Evolutionary conservation across 1,284 basidiomycete genomes (phyloP).

Genomic region (Pseudozyma hubeiensis): DNA sequence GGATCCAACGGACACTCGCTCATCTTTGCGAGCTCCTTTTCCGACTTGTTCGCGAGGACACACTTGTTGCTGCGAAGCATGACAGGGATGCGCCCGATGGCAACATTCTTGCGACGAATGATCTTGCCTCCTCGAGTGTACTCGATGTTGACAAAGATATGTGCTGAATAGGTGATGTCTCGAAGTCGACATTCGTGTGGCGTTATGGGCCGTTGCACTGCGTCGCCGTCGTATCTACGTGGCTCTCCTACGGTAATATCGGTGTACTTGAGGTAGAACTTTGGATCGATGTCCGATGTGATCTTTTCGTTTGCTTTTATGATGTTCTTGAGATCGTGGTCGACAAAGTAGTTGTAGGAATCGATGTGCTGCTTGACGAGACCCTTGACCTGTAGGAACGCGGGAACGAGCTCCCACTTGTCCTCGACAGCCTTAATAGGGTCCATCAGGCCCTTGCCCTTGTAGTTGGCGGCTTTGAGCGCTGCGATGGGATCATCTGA

Average conservation of each 20-base stretch:
- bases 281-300: constrained; percentile 93
- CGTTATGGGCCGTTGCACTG: constrained; percentile 85
- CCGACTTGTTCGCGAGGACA: constrained; percentile 81
- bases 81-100: constrained; percentile 92
- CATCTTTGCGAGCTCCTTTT: constrained; percentile 89
- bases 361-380: constrained; percentile 93
- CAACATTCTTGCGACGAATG: constrained; percentile 83
- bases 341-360: constrained; percentile 99
- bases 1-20: constrained; percentile 97
- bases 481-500: constrained; percentile 49
- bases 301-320: constrained; percentile 69
- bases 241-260: constrained; percentile 85
- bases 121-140: constrained; percentile 93
- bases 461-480: constrained; percentile 55
- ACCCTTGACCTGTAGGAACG: constrained; percentile 68
- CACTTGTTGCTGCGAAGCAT: constrained; percentile 93
- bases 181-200: constrained; percentile 97
- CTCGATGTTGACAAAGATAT: constrained; percentile 93
- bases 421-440: constrained; percentile 72
- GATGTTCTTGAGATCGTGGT: constrained; percentile 86
- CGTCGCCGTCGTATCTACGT: constrained; percentile 80
- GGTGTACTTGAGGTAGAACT: constrained; percentile 96
- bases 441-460: constrained; percentile 70
- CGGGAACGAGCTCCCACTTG: constrained; percentile 68
- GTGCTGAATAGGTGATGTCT: constrained; percentile 94